Evolutionary conservation across 257 asterid genomes (phyloP).

Genomic region (Solanum sitiens): DNA sequence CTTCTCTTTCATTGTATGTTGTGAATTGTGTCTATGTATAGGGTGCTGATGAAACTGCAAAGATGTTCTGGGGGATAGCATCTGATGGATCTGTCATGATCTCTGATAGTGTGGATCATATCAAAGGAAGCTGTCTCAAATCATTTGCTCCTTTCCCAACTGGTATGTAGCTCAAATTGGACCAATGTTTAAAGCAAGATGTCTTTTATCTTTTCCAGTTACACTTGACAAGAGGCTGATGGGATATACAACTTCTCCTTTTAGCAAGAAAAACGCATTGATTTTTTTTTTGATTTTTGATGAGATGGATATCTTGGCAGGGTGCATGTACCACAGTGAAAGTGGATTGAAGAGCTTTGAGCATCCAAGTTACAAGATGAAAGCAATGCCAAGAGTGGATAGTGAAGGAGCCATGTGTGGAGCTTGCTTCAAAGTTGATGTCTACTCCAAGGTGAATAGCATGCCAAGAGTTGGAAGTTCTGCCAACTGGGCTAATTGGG

Average conservation of each 20-base stretch:
- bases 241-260: not conserved
- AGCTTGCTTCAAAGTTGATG: slow-evolving; percentile 75
- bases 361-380: slow-evolving; percentile 84
- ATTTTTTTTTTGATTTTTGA: not conserved
- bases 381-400: slow-evolving; percentile 89
- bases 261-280: not conserved
- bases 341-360: slow-evolving; percentile 84
- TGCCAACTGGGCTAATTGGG: slow-evolving; percentile 86
- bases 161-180: slow-evolving; percentile 29
- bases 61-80: slow-evolving; percentile 74
- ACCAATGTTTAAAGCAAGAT: not conserved
- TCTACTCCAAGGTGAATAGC: slow-evolving; percentile 50
- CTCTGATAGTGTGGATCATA: slow-evolving; percentile 53
- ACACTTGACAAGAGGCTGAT: not conserved
- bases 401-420: slow-evolving; percentile 97
- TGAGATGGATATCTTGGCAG: slow-evolving; percentile 20
- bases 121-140: slow-evolving; percentile 73
- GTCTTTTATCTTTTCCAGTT: not conserved
- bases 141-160: slow-evolving; percentile 95
- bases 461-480: slow-evolving; percentile 98
- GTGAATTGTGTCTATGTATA: slow-evolving; percentile 10
- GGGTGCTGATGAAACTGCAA: slow-evolving; percentile 68
- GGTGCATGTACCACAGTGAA: slow-evolving; percentile 86
- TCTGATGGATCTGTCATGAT: slow-evolving; percentile 79
- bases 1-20: too few relatives aligned